Evolutionary conservation across 495 filamentous ascomycete genomes (phyloP).

Genomic region (Aspergillus ostianus): DNA sequence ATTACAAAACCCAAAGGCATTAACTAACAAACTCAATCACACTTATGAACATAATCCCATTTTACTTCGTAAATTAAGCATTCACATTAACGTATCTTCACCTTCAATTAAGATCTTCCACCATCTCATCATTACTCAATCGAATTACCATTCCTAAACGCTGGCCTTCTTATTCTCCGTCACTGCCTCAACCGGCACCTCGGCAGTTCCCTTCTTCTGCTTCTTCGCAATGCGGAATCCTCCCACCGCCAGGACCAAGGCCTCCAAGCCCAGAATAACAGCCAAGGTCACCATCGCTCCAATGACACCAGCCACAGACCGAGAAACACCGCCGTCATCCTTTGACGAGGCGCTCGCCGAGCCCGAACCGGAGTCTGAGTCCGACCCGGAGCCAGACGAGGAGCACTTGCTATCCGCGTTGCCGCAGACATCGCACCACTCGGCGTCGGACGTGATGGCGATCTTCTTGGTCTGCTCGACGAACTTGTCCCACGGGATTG

Average conservation of each 20-base stretch:
- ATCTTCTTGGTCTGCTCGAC: slow-evolving; percentile 37
- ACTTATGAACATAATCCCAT: too few species aligned
- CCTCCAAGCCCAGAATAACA: slow-evolving; percentile 49
- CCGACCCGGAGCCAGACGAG: slow-evolving; percentile 16
- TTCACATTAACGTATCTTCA: too few species aligned
- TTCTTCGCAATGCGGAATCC: slow-evolving; percentile 45
- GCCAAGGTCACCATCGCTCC: slow-evolving; percentile 62
- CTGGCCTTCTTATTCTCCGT: slow-evolving; percentile 14
- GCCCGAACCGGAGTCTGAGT: slow-evolving; percentile 15
- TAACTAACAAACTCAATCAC: too few species aligned
- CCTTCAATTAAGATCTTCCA: not conserved
- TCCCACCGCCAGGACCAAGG: slow-evolving; percentile 38
- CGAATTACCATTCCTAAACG: not conserved
- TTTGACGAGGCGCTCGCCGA: slow-evolving; percentile 15
- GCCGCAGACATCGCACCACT: slow-evolving; percentile 49
- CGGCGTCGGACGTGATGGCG: slow-evolving; percentile 34
- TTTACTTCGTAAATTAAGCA: too few species aligned
- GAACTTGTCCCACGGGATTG: slow-evolving; percentile 46
- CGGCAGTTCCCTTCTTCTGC: slow-evolving; percentile 19
- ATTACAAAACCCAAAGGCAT: too few species aligned
- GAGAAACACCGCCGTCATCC: slow-evolving; percentile 29
- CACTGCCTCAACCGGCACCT: slow-evolving; percentile 10
- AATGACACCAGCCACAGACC: slow-evolving; percentile 55
- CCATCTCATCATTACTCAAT: not conserved
- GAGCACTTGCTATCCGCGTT: slow-evolving; percentile 40